A percentile compares a stretch with the other conserved stretches of the same genome.
Conservation (phyloP, 78 protist species). For the Dictyostelium discoideum region DNA sequence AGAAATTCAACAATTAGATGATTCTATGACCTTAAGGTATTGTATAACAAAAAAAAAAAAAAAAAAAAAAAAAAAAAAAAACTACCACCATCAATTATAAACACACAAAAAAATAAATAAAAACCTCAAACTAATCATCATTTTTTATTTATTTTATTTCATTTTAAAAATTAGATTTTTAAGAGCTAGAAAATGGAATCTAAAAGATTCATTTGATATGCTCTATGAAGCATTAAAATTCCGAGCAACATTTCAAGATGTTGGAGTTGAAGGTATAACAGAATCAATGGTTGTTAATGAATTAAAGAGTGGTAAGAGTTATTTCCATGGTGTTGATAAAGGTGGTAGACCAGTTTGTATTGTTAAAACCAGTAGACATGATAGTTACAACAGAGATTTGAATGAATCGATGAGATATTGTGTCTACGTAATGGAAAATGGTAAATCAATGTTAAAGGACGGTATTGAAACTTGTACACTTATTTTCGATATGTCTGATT, state of each 20-base stretch:
- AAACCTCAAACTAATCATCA: not conserved
- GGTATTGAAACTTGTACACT: conserved; percentile 64
- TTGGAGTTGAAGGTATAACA: conserved; percentile 53
- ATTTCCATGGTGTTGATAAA: conserved; percentile 56
- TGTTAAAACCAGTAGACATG: conserved; percentile 53
- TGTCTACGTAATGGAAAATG: conserved; percentile 69
- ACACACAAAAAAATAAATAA: not conserved
- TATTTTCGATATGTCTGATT: conserved; percentile 72
- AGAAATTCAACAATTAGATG: conserved; percentile 40
- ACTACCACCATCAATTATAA: not conserved
- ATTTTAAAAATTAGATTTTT: conserved; percentile 10
- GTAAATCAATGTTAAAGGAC: conserved; percentile 21
- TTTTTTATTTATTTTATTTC: too few species aligned
- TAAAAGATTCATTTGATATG: conserved; percentile 49
- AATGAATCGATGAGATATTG: conserved; percentile 57
- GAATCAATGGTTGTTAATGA: conserved; percentile 37
- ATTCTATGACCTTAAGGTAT: conserved; percentile 69
- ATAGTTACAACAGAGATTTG: conserved; percentile 12
- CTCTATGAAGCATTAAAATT: conserved; percentile 37
- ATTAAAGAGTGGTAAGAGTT: conserved; percentile 56
- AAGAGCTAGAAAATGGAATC: conserved; percentile 71
- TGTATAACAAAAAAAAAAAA: not conserved
- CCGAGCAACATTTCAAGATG: conserved; percentile 57
- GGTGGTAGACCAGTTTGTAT: conserved; percentile 74
- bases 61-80: not conserved